Conservation (phyloP, 2,329 filamentous ascomycete genomes). For the Setomelanomma holmii region DNA sequence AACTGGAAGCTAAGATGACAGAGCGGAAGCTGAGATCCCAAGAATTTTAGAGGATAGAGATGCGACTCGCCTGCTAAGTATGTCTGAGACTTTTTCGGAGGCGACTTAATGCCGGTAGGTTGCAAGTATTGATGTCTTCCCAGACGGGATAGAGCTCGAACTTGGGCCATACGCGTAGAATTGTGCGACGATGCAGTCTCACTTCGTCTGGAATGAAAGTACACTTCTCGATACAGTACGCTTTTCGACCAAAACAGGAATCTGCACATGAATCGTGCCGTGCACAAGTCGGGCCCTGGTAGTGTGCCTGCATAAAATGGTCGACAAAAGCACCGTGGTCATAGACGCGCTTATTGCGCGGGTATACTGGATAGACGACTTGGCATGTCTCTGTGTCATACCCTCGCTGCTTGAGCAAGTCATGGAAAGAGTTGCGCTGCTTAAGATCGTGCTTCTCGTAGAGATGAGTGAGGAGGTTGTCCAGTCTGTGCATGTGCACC, state of each 20-base stretch:
- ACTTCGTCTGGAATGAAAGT: conserved; percentile 3
- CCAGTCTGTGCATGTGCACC: not conserved
- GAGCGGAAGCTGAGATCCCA: no score
- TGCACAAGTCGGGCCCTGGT: not conserved
- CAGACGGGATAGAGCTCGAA: conserved; percentile 8
- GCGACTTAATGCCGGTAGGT: no score
- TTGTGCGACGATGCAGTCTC: conserved; percentile 12
- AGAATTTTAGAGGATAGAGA: not conserved
- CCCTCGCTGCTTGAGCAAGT: conserved; percentile 4
- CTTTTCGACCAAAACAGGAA: not conserved
- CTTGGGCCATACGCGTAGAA: conserved; percentile 15
- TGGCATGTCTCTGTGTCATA: conserved; percentile 6
- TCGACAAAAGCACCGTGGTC: conserved; percentile 3
- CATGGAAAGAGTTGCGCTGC: conserved; percentile 2
- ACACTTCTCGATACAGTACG: not conserved
- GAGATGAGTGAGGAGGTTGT: conserved; percentile 9
- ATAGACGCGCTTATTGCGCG: not conserved
- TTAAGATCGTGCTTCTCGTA: conserved; percentile 8
- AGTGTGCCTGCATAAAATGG: conserved; percentile 11
- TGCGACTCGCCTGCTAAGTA: not conserved
- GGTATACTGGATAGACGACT: conserved; percentile 16
- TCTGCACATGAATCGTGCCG: not conserved
- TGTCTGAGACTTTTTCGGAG: no score
- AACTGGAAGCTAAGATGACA: no score
- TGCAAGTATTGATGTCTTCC: conserved; percentile 5